Evolutionary conservation across 2,329 filamentous ascomycete species (phyloP), one percentile per base, ranked within the genome.

Genomic region (Lecanosticta acicola): DNA sequence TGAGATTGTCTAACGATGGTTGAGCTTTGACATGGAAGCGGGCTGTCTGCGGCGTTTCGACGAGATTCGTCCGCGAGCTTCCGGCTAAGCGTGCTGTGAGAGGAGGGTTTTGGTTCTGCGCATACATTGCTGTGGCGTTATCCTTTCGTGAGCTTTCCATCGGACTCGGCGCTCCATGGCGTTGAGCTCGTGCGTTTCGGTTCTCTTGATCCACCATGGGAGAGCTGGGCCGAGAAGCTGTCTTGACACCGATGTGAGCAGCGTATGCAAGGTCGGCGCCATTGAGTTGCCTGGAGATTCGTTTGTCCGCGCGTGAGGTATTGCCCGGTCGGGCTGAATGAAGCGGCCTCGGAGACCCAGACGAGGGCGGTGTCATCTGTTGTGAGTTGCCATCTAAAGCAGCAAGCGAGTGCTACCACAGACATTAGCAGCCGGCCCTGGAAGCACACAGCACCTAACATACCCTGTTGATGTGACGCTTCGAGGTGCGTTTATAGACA

Each of bases 1-100:
- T 82, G 57, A 87, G 84, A 51, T 84, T 84, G 67, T 96, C 90
- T 61, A 91, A 77, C 67, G 87, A 94, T 43, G 85, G 87, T 59
- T 85, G 85, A 57, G 87, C 86, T 61, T 87, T 81, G 44, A 84
- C 80, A 66, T 95, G 75, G 66, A 82, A 79, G 56, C 84, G 71
- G 54, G 79, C 77, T 41, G 78, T 74, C 57, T 82, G 79, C 43
- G 76, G 72, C 32, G 73, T 72, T 42, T 88, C 84, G 39, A 78
- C 76, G 3, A 84, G 78, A 9, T 83, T 84, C 17, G 83, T 83
- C 16, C 56, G 54, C 1, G 60, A 60, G 41, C 66, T 63, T 45
- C 61, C 60, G 5, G 57, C 59, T 24, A 59, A 60, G 3, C 59
- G 59, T 39, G 63, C 68, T 41, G 76, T 62, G 78, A 74, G 44